phyloP scores from a whole-genome alignment of 2,329 filamentous ascomycete genomes.

The Arachnomyces sp. region DNA sequence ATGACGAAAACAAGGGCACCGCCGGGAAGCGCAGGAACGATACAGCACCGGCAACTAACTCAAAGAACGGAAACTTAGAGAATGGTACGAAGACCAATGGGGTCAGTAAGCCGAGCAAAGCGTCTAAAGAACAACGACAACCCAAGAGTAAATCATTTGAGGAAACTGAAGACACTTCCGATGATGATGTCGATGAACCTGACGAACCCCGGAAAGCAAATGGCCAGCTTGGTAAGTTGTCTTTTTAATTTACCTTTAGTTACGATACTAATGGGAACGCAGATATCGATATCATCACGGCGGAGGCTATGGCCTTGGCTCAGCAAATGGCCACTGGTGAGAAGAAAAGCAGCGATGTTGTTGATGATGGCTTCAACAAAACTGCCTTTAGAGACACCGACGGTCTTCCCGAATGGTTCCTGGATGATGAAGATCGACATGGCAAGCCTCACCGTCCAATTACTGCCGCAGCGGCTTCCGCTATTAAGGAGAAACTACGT shows the following conservation, averaged over 20 bases:
- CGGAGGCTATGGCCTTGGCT: conserved; percentile 95
- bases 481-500: conserved; percentile 89
- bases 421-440: conserved; percentile 83
- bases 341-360: conserved; percentile 67
- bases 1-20: conserved; percentile 23
- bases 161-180: conserved; percentile 25
- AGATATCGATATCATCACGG: conserved; percentile 99
- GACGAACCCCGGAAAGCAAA: conserved; percentile 35
- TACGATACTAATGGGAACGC: conserved; percentile 13
- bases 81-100: conserved; percentile 10
- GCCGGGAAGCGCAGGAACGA: conserved; percentile 3
- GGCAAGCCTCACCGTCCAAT: conserved; percentile 83
- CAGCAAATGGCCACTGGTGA: conserved; percentile 84
- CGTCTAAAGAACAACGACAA: conserved; percentile 18
- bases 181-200: conserved; percentile 27
- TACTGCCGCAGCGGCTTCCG: conserved; percentile 76
- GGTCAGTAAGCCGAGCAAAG: conserved; percentile 13
- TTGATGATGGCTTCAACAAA: conserved; percentile 92
- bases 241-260: conserved; percentile 16
- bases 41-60: conserved; percentile 9
- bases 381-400: conserved; percentile 84
- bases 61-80: conserved; percentile 6
- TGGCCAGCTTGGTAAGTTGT: conserved; percentile 35
- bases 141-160: conserved; percentile 12
- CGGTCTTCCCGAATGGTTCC: conserved; percentile 93